Evolutionary conservation across 169 alveolate genomes (phyloP).

Genomic region (Miamiensis avidus): DNA sequence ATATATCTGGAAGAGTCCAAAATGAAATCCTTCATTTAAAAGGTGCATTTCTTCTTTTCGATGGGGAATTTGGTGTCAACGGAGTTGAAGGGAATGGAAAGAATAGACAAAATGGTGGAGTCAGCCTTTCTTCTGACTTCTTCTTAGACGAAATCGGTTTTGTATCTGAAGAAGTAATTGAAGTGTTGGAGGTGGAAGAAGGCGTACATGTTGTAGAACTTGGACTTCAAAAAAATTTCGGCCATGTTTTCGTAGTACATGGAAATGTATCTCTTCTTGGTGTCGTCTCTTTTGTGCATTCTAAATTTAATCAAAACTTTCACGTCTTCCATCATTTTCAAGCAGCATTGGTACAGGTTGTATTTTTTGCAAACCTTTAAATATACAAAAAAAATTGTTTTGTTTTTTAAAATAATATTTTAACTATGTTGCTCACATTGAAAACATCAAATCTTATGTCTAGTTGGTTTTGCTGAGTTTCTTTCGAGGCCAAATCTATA

Average conservation of each 20-base stretch:
- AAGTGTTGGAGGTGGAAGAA: background rate
- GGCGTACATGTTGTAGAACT: background rate
- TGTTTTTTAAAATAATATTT: no score
- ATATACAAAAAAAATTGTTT: no score
- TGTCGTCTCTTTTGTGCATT: background rate
- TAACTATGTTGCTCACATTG: background rate
- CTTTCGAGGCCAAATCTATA: background rate
- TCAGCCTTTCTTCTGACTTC: background rate
- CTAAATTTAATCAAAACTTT: background rate
- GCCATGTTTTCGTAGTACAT: background rate
- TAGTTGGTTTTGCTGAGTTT: background rate
- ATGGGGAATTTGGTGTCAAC: background rate
- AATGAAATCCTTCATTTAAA: background rate
- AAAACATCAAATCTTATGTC: background rate
- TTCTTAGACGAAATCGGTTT: background rate
- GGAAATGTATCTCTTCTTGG: background rate
- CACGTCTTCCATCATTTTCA: background rate
- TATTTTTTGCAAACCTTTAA: background rate
- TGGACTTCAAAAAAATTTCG: background rate
- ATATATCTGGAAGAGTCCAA: background rate
- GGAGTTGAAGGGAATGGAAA: background rate
- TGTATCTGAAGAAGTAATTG: background rate
- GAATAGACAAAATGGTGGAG: background rate
- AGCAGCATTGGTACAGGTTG: background rate
- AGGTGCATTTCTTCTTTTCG: background rate